Evolutionary conservation across 345 rosid species (phyloP).

Genomic region (Ailanthus altissimus): DNA sequence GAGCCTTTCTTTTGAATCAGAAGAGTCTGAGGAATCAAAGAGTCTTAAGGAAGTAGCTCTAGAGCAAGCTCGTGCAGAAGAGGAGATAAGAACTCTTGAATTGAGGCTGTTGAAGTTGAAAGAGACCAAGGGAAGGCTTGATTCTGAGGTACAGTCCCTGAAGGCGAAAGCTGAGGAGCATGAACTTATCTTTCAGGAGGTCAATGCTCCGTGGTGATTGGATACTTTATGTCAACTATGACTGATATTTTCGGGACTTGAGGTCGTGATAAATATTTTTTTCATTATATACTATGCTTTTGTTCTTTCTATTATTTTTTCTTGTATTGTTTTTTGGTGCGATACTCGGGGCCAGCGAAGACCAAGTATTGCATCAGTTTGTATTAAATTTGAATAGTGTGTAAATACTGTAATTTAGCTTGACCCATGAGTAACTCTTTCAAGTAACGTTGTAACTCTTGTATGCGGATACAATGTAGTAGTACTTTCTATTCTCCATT

Average conservation of each 20-base stretch:
- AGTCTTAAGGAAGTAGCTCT: constrained; percentile 25
- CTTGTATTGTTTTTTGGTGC: not conserved
- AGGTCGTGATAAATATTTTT: not conserved
- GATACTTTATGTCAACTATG: constrained; percentile 7
- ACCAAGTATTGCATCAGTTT: not conserved
- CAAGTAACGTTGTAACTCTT: not conserved
- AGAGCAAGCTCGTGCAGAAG: constrained; percentile 29
- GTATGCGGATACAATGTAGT: not conserved
- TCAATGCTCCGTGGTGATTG: constrained; percentile 40
- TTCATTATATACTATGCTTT: constrained; percentile 3
- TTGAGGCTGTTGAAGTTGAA: constrained; percentile 26
- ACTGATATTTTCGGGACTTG: not conserved
- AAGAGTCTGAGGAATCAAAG: constrained; percentile 29
- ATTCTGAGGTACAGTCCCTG: constrained; percentile 31
- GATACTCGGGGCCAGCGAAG: not conserved
- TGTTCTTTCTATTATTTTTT: not conserved
- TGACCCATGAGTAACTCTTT: not conserved
- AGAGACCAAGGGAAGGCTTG: constrained; percentile 31
- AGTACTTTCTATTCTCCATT: not conserved
- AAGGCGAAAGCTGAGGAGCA: constrained; percentile 29
- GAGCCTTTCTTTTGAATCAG: constrained; percentile 34
- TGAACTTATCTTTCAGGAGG: constrained; percentile 33
- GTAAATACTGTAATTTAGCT: constrained; percentile 20
- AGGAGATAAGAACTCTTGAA: constrained; percentile 37
- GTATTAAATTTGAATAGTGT: not conserved